phyloP scores from a whole-genome alignment of 129 eudicot species.

The Solidago caesia region DNA sequence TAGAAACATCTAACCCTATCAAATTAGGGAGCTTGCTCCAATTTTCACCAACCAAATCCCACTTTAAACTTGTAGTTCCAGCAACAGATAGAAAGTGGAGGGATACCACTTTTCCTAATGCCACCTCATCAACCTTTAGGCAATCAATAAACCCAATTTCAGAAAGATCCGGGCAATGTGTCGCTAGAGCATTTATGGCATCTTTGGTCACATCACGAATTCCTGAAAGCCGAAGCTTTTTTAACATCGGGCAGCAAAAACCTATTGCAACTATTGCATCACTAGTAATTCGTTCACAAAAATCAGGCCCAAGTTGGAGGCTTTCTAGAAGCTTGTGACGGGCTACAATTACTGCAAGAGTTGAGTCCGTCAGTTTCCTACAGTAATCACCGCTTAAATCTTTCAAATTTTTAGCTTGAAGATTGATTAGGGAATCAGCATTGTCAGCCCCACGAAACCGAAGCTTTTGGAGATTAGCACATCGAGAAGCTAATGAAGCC shows the following conservation, averaged over 20 bases:
- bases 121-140: constrained; percentile 62
- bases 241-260: constrained; percentile 65
- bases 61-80: constrained; percentile 69
- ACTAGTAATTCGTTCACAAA: constrained; percentile 70
- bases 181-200: constrained; percentile 68
- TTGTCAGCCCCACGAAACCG: constrained; percentile 92
- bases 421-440: constrained; percentile 69
- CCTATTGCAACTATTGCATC: constrained; percentile 71
- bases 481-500: constrained; percentile 58
- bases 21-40: constrained; percentile 75
- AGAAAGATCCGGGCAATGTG: constrained; percentile 52
- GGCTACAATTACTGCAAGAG: constrained; percentile 79
- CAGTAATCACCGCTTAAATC: constrained; percentile 86
- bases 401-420: constrained; percentile 61
- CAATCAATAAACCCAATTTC: constrained; percentile 90
- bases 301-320: constrained; percentile 84
- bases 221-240: constrained; percentile 74
- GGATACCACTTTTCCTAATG: constrained; percentile 61
- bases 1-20: constrained; percentile 85
- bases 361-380: constrained; percentile 76
- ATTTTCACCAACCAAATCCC: constrained; percentile 55
- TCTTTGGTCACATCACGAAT: constrained; percentile 66
- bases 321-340: constrained; percentile 80
- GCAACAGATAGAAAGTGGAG: constrained; percentile 81
- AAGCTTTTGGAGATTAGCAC: constrained; percentile 60